Percentiles rank a stretch among this genome's conserved stretches.
phyloP scores from a whole-genome alignment of 202 grass and related monocot species.

The Carex arenaria region DNA sequence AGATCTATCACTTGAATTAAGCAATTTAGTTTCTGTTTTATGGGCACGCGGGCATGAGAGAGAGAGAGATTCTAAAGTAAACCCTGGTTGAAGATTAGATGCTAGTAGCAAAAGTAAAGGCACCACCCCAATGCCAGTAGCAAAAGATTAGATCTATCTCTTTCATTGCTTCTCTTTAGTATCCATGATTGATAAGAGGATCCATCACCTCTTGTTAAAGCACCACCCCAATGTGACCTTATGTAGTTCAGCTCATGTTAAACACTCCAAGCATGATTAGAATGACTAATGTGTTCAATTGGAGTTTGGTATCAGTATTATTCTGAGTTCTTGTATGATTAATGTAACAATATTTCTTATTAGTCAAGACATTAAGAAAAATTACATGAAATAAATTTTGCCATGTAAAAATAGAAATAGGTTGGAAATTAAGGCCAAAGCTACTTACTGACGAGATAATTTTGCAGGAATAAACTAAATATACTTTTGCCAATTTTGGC shows the following conservation, averaged over 20 bases:
- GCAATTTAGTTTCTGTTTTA: neutral
- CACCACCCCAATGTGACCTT: neutral
- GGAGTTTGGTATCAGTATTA: neutral
- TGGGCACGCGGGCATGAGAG: neutral
- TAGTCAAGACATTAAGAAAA: neutral
- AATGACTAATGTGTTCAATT: neutral
- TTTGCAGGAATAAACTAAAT: slow-evolving; percentile 7
- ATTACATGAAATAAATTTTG: neutral
- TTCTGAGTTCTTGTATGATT: neutral
- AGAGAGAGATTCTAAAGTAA: neutral
- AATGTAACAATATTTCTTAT: neutral
- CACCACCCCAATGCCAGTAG: neutral
- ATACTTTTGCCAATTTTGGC: neutral
- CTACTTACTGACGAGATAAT: neutral
- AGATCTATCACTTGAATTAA: neutral
- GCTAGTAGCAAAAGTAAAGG: neutral
- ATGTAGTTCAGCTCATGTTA: neutral
- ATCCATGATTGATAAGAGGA: slow-evolving; percentile 4
- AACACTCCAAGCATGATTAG: neutral
- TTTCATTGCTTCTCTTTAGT: slow-evolving; percentile 7
- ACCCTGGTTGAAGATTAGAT: slow-evolving; percentile 14
- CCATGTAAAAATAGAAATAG: neutral
- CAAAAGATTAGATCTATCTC: neutral
- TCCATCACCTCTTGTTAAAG: neutral
- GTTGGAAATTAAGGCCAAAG: neutral